Percentiles rank a stretch among this genome's conserved stretches.
These are phyloP conservation scores for Cyathus striatus DNA, from an alignment of 768 basidiomycete genomes.

Conservation along the genomic window DNA sequence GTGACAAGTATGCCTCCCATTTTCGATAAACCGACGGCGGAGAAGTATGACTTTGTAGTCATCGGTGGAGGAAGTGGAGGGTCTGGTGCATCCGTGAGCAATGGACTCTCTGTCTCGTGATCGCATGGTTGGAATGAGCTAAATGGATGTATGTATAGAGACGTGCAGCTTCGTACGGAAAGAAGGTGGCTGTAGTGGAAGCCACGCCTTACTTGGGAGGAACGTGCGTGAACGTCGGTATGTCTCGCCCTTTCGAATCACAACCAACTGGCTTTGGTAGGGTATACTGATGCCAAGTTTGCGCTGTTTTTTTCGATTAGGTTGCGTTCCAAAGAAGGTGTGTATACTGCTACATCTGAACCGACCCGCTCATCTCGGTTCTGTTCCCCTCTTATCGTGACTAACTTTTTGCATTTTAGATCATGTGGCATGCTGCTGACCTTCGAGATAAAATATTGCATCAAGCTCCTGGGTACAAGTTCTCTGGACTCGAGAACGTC, in stretches of 20 bases:
- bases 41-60: constrained; percentile 80
- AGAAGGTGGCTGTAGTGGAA: constrained; percentile 90
- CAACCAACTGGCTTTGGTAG: too few relatives aligned
- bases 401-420: constrained; percentile 39
- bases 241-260: constrained; percentile 21
- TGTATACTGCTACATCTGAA: background rate
- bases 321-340: constrained; percentile 97
- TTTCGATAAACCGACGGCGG: constrained; percentile 49
- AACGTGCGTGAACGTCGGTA: constrained; percentile 97
- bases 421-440: constrained; percentile 98
- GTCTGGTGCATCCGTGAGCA: constrained; percentile 75
- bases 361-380: too few relatives aligned
- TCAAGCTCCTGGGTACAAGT: constrained; percentile 70
- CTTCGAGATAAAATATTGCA: constrained; percentile 78
- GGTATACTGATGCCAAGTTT: too few relatives aligned
- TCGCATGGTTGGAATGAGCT: background rate
- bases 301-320: too few relatives aligned
- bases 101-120: background rate
- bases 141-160: constrained; percentile 42
- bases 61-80: constrained; percentile 96
- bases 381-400: too few relatives aligned
- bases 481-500: constrained; percentile 50
- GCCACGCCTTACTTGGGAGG: constrained; percentile 73
- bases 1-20: constrained; percentile 66
- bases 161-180: constrained; percentile 87